Conservation (phyloP, 345 rosid genomes). For the Citrus glauca region DNA sequence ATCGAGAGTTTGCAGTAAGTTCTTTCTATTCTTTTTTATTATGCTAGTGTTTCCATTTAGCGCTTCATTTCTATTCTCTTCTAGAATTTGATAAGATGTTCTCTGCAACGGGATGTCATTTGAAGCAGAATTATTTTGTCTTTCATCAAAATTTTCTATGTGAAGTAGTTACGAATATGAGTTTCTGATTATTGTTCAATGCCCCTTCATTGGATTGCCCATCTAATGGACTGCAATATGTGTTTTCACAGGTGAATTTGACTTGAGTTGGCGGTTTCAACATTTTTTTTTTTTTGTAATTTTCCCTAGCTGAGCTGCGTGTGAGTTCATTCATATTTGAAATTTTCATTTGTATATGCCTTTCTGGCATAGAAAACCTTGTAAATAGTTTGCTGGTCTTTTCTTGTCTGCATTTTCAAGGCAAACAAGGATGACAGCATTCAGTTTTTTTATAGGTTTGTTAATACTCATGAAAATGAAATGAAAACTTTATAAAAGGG, state of each 20-base stretch:
- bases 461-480: conserved; percentile 4
- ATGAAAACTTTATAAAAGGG: conserved; percentile 4
- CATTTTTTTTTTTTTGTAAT: conserved; percentile 14
- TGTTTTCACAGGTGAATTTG: conserved; percentile 23
- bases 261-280: conserved; percentile 21
- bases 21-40: background rate
- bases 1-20: conserved; percentile 24
- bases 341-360: conserved; percentile 17
- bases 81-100: background rate
- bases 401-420: conserved; percentile 12
- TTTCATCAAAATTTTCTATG: background rate
- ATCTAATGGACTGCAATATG: conserved; percentile 9
- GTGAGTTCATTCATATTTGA: conserved; percentile 12
- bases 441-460: conserved; percentile 24
- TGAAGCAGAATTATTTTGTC: background rate
- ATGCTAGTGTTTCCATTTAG: too few species aligned
- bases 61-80: background rate
- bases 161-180: background rate
- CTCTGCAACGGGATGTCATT: background rate
- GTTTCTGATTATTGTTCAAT: background rate
- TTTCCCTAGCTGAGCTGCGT: conserved; percentile 1
- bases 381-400: conserved; percentile 36
- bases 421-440: conserved; percentile 12
- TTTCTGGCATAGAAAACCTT: conserved; percentile 16
- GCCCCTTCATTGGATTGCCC: background rate